phyloP scores from a whole-genome alignment of 257 asterid species.

The Dorcoceras hygrometricum region DNA sequence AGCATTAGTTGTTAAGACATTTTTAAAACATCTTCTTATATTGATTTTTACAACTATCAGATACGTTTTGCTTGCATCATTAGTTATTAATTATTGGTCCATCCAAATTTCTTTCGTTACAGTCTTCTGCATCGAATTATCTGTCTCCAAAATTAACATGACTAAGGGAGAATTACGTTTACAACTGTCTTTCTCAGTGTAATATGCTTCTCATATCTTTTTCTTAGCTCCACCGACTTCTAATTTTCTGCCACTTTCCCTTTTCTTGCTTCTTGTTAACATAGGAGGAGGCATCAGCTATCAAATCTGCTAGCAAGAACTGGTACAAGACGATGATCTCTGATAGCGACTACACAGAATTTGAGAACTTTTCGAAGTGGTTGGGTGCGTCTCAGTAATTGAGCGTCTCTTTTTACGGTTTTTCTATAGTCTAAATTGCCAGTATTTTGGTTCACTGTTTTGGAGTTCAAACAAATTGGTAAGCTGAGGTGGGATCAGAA shows the following conservation, averaged over 20 bases:
- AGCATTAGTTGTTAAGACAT: background rate
- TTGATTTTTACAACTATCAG: background rate
- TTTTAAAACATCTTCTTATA: too few species aligned
- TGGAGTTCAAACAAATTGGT: slow-evolving; percentile 14
- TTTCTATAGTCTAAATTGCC: slow-evolving; percentile 23
- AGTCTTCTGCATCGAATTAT: background rate
- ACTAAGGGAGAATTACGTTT: background rate
- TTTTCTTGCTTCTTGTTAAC: background rate
- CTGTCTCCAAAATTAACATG: too few species aligned
- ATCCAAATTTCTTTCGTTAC: background rate
- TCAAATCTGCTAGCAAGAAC: slow-evolving; percentile 52
- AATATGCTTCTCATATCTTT: background rate
- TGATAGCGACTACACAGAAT: slow-evolving; percentile 75
- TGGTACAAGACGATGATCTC: slow-evolving; percentile 96
- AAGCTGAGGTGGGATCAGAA: slow-evolving; percentile 20
- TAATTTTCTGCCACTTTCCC: background rate
- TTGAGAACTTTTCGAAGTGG: slow-evolving; percentile 86
- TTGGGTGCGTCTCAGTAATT: slow-evolving; percentile 67
- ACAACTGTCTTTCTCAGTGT: background rate
- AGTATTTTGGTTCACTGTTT: slow-evolving; percentile 15
- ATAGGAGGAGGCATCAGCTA: slow-evolving; percentile 78
- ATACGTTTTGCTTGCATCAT: background rate
- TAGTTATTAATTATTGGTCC: background rate
- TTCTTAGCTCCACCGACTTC: background rate
- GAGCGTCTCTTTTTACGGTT: background rate